Conservation (phyloP, 805 yeast genomes). For the Lachancea lanzarotensis region DNA sequence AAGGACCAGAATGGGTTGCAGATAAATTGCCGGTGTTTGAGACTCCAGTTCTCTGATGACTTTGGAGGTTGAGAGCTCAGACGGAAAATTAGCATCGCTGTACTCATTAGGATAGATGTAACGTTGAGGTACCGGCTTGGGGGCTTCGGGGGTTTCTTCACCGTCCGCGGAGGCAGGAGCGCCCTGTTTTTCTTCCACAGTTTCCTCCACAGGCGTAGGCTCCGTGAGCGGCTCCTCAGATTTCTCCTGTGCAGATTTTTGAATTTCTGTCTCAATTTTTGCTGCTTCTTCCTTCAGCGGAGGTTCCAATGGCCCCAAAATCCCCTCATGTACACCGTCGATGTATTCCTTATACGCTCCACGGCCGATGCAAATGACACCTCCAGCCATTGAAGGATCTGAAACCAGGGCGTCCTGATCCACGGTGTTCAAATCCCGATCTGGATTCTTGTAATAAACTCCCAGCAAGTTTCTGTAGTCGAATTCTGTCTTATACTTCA, state of each 20-base stretch:
- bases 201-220: constrained; percentile 35
- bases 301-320: constrained; percentile 77
- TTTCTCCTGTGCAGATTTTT: constrained; percentile 21
- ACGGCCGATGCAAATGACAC: constrained; percentile 86
- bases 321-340: constrained; percentile 88
- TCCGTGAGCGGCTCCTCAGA: constrained; percentile 13
- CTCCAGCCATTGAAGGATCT: constrained; percentile 56
- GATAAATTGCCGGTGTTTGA: constrained; percentile 51
- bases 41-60: constrained; percentile 28
- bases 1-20: constrained; percentile 72
- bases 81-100: constrained; percentile 46
- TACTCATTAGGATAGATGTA: constrained; percentile 59
- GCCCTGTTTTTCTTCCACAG: background rate
- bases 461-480: constrained; percentile 51
- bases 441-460: constrained; percentile 38
- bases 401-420: constrained; percentile 43
- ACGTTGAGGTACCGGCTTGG: constrained; percentile 51
- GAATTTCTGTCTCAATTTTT: background rate
- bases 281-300: constrained; percentile 27
- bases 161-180: background rate
- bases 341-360: constrained; percentile 94
- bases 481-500: constrained; percentile 32
- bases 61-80: constrained; percentile 44
- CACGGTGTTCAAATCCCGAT: constrained; percentile 25
- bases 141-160: constrained; percentile 22